Conservation (phyloP, 225 moss, liverwort and hornwort genomes). For the Climacium dendroides region DNA sequence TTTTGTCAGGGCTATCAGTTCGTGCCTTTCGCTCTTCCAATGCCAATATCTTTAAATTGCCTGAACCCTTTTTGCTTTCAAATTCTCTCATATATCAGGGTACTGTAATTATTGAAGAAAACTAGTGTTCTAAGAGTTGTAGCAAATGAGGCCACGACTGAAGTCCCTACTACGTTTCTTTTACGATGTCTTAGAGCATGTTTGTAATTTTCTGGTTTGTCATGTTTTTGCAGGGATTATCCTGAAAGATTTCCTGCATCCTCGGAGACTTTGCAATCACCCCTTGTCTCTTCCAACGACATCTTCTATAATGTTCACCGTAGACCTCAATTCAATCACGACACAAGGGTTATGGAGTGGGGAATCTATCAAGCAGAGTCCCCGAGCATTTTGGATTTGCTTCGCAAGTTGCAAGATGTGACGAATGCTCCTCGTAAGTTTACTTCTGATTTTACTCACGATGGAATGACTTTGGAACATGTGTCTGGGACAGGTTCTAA, state of each 20-base stretch:
- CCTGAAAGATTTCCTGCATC: conserved; percentile 5
- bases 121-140: neutral
- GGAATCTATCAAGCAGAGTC: conserved; percentile 15
- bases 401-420: conserved; percentile 47
- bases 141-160: neutral
- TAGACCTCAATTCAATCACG: conserved; percentile 39
- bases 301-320: conserved; percentile 50
- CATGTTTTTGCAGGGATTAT: neutral
- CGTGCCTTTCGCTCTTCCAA: neutral
- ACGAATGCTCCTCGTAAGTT: conserved; percentile 77
- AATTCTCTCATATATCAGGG: neutral
- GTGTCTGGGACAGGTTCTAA: neutral
- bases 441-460: neutral
- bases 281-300: conserved; percentile 19
- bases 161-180: neutral
- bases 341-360: conserved; percentile 26
- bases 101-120: neutral
- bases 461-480: neutral
- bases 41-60: neutral
- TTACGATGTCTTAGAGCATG: neutral
- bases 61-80: neutral
- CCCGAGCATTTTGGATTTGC: conserved; percentile 67
- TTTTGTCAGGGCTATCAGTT: neutral
- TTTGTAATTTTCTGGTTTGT: neutral
- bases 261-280: conserved; percentile 6